Evolutionary conservation across 202 grass and related monocot species (phyloP).

Genomic region (Panicum virgatum): DNA sequence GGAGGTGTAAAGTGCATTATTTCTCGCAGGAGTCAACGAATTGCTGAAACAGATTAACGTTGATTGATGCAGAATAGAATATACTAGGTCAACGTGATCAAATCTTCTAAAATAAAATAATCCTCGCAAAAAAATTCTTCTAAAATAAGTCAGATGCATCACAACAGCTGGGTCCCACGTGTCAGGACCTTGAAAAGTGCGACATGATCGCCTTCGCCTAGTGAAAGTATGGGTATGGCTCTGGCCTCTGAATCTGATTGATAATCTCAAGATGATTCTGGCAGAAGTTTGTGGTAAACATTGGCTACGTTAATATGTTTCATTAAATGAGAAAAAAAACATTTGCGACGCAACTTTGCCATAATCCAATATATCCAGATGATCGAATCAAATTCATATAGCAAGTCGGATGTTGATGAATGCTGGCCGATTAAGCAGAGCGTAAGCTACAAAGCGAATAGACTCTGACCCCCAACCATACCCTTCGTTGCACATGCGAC

Average conservation of each 20-base stretch:
- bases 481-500: neutral
- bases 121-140: too few relatives aligned
- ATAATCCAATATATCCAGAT: neutral
- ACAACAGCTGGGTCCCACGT: neutral
- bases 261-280: neutral
- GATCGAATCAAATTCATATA: neutral
- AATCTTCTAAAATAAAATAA: too few relatives aligned
- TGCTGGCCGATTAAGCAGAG: neutral
- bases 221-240: neutral
- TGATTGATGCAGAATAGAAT: neutral
- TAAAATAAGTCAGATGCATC: too few relatives aligned
- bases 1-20: too few relatives aligned
- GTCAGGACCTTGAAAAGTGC: neutral
- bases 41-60: neutral
- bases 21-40: neutral
- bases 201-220: too few relatives aligned
- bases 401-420: neutral
- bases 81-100: too few relatives aligned
- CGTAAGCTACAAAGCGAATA: slow-evolving; percentile 4
- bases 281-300: neutral
- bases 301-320: neutral
- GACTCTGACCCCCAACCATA: neutral
- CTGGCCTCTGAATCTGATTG: neutral
- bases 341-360: neutral
- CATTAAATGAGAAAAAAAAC: neutral